Percentiles rank a stretch among this genome's conserved stretches.
Conservation (phyloP, 306 rosid species). For the Hippophae gyantsensis region DNA sequence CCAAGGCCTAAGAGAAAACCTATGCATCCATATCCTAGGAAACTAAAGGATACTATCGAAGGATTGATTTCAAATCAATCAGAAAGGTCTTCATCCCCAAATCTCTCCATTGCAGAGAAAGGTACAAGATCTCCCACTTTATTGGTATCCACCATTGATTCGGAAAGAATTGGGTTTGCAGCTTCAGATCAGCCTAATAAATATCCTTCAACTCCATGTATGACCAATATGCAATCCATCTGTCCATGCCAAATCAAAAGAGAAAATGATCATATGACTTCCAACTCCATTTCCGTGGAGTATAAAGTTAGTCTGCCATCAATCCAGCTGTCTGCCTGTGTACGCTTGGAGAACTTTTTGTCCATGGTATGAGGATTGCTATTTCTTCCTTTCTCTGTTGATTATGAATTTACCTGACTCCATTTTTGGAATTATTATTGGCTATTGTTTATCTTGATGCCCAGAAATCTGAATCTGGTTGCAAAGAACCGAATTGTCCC, state of each 20-base stretch:
- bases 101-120: constrained; percentile 35
- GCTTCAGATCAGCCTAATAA: constrained; percentile 45
- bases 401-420: constrained; percentile 7
- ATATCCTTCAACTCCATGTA: constrained; percentile 55
- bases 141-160: constrained; percentile 43
- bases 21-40: constrained; percentile 89
- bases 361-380: constrained; percentile 38
- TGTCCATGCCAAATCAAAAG: constrained; percentile 36
- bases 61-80: constrained; percentile 28
- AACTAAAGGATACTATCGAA: constrained; percentile 35
- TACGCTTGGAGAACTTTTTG: constrained; percentile 18
- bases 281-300: constrained; percentile 39
- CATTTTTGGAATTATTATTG: constrained; percentile 1
- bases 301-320: constrained; percentile 29
- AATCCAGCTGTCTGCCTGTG: constrained; percentile 18
- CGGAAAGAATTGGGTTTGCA: constrained; percentile 48
- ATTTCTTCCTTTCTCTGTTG: not conserved
- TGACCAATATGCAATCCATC: constrained; percentile 48
- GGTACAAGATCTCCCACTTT: constrained; percentile 68
- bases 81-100: constrained; percentile 53
- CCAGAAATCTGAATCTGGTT: constrained; percentile 49
- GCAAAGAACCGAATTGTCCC: constrained; percentile 22
- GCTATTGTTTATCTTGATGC: constrained; percentile 17
- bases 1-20: constrained; percentile 97
- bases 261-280: constrained; percentile 40